Percentiles rank a stretch among this genome's conserved stretches.
These are phyloP conservation scores for Claviceps pazoutovae DNA, from an alignment of 2,329 filamentous ascomycete species.

Conservation along the genomic window DNA sequence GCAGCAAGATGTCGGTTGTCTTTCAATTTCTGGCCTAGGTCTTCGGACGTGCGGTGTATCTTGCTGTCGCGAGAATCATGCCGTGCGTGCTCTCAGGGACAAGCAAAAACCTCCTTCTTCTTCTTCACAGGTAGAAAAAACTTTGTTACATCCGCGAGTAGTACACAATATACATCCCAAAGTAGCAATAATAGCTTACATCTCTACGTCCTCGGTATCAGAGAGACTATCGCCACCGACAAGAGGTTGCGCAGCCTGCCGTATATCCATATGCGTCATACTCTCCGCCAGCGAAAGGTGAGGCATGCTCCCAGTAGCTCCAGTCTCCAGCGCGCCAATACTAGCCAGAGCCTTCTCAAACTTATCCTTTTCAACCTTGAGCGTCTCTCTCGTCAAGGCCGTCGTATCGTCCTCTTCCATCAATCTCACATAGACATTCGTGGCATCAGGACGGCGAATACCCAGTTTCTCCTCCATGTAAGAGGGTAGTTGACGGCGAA, in stretches of 20 bases:
- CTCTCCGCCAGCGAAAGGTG: slow-evolving; percentile 4
- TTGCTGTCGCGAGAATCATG: no score
- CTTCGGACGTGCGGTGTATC: no score
- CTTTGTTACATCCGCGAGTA: no score
- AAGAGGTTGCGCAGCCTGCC: slow-evolving; percentile 2
- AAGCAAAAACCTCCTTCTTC: no score
- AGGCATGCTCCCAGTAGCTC: slow-evolving; percentile 8
- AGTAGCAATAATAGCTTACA: not conserved
- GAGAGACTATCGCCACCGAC: not conserved
- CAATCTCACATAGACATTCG: slow-evolving; percentile 23
- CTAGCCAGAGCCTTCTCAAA: slow-evolving; percentile 31
- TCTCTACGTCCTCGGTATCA: slow-evolving; percentile 1
- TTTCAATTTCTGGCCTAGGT: no score
- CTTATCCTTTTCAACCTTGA: slow-evolving; percentile 31
- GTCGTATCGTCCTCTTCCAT: slow-evolving; percentile 36
- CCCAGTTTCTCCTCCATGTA: slow-evolving; percentile 32
- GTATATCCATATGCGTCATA: slow-evolving; percentile 10
- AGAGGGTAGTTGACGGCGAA: slow-evolving; percentile 24
- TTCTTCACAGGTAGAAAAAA: no score
- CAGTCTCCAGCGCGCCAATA: slow-evolving; percentile 29
- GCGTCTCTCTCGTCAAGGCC: slow-evolving; percentile 24
- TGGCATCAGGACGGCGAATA: slow-evolving; percentile 17
- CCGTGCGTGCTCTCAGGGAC: no score
- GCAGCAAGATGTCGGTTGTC: no score
- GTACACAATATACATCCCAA: no score